Percentiles rank a stretch among this genome's conserved stretches.
Evolutionary conservation across 2,329 filamentous ascomycete species (phyloP).

Genomic region (Clonostachys rhizophaga): DNA sequence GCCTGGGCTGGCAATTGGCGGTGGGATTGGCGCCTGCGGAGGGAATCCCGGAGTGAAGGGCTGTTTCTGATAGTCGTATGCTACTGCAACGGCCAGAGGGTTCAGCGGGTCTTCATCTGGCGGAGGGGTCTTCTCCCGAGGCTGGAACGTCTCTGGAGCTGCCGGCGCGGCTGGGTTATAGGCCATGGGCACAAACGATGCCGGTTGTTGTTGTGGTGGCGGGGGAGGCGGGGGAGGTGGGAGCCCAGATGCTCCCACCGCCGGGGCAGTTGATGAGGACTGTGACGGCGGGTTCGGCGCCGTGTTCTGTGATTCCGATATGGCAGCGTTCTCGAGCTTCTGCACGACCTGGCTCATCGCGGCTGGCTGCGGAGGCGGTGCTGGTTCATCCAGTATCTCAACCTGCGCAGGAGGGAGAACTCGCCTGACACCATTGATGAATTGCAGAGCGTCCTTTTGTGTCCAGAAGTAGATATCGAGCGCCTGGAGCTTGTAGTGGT

Average conservation of each 20-base stretch:
- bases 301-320: constrained; percentile 51
- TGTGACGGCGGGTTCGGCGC: constrained; percentile 11
- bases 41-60: constrained; percentile 49
- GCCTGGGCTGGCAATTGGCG: constrained; percentile 35
- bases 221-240: constrained; percentile 15
- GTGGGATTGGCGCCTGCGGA: constrained; percentile 38
- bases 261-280: constrained; percentile 1
- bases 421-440: constrained; percentile 63
- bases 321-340: constrained; percentile 66
- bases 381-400: constrained; percentile 61
- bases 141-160: constrained; percentile 65
- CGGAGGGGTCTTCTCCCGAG: constrained; percentile 77
- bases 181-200: constrained; percentile 58
- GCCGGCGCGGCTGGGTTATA: constrained; percentile 79
- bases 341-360: constrained; percentile 68
- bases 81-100: constrained; percentile 53
- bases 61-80: constrained; percentile 48
- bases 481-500: constrained; percentile 72
- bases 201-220: constrained; percentile 17
- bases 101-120: constrained; percentile 59
- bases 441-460: constrained; percentile 63
- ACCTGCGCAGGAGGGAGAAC: constrained; percentile 58
- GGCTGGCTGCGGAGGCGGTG: constrained; percentile 35
- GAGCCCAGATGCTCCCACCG: not conserved
- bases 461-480: constrained; percentile 80